phyloP scores from a whole-genome alignment of 768 basidiomycete species.

The Paxillus involutus region DNA sequence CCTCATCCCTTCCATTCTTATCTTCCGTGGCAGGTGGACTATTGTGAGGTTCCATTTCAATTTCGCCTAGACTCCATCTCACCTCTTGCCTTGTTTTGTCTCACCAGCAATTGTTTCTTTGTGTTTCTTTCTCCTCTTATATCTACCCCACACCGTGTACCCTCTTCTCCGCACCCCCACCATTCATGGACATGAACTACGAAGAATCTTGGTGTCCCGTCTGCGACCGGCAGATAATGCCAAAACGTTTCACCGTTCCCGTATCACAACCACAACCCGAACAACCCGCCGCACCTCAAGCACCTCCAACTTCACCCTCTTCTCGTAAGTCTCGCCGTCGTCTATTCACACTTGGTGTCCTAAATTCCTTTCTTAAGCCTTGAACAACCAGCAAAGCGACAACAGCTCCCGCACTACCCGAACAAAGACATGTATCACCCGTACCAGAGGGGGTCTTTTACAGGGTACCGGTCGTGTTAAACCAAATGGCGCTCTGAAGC shows the following conservation, averaged over 20 bases:
- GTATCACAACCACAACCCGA: slow-evolving; percentile 28
- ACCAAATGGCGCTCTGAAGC: slow-evolving; percentile 56
- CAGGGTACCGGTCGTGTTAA: slow-evolving; percentile 66
- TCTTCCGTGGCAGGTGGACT: not conserved
- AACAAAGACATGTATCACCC: slow-evolving; percentile 36
- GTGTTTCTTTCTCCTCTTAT: not conserved
- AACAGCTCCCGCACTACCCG: slow-evolving; percentile 29
- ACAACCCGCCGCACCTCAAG: slow-evolving; percentile 19
- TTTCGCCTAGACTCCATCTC: not conserved
- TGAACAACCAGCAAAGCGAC: slow-evolving; percentile 30
- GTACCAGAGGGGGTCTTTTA: slow-evolving; percentile 49
- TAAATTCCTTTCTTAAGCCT: slow-evolving; percentile 10
- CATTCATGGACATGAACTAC: slow-evolving; percentile 39
- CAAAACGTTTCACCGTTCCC: slow-evolving; percentile 65
- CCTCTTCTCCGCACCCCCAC: slow-evolving; percentile 14
- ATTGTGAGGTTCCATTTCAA: slow-evolving; percentile 21
- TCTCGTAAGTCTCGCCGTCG: slow-evolving; percentile 35
- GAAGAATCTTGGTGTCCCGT: slow-evolving; percentile 81
- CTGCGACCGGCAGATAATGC: slow-evolving; percentile 76
- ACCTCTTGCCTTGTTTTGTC: slow-evolving; percentile 13
- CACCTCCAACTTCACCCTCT: slow-evolving; percentile 39
- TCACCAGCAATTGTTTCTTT: slow-evolving; percentile 14
- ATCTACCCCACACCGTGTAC: slow-evolving; percentile 1
- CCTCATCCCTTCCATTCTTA: not conserved
- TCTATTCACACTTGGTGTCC: not conserved